Evolutionary conservation across 176 grass and related monocot genomes (phyloP).

Genomic region (Aegilops bicornis): DNA sequence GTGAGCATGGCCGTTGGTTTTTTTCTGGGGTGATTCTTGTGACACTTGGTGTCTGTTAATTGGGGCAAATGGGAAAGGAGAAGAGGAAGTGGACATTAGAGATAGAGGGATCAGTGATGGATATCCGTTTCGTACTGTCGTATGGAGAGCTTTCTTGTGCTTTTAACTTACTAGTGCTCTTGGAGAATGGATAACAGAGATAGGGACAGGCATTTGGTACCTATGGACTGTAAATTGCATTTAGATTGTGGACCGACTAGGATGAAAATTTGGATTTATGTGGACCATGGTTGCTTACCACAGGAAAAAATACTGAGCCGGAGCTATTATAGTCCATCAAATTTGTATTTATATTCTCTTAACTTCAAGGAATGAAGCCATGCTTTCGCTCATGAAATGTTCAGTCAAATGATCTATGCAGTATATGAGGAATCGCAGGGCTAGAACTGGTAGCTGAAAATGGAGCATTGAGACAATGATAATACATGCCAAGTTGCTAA

Average conservation of each 20-base stretch:
- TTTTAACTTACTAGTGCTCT: constrained; percentile 9
- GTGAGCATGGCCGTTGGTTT: neutral
- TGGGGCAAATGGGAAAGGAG: neutral
- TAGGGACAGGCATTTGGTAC: neutral
- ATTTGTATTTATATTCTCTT: neutral
- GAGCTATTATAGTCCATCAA: neutral
- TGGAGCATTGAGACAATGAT: neutral
- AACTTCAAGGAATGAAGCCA: neutral
- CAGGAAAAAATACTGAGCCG: neutral
- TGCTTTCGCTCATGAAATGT: neutral
- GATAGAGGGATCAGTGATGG: neutral
- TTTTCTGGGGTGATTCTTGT: neutral
- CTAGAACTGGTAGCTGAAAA: neutral
- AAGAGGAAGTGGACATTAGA: neutral
- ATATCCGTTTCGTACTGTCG: neutral
- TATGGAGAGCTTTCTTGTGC: neutral
- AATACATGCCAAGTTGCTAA: neutral
- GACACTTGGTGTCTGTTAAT: neutral
- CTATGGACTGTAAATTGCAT: neutral
- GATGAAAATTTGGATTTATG: neutral
- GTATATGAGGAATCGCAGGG: neutral
- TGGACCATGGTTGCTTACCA: neutral
- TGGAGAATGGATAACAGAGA: neutral
- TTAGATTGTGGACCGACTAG: neutral
- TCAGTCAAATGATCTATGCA: constrained; percentile 10